Evolutionary conservation across 306 rosid species (phyloP).

Genomic region (Vigna nakashimae): DNA sequence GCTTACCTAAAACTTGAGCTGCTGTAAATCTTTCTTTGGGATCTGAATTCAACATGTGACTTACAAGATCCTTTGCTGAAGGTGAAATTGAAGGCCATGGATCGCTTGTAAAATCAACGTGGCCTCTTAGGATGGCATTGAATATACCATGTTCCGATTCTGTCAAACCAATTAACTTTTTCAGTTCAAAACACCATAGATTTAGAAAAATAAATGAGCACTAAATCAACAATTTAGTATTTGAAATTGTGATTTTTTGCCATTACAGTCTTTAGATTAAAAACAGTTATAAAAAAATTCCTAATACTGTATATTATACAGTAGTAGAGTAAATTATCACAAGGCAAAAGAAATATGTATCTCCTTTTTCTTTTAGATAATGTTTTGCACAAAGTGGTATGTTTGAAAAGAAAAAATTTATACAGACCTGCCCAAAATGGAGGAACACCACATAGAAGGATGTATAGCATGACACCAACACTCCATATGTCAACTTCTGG

Average conservation of each 20-base stretch:
- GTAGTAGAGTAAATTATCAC: too few relatives aligned
- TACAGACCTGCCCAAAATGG: constrained; percentile 93
- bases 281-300: too few relatives aligned
- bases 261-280: too few relatives aligned
- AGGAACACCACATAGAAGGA: constrained; percentile 83
- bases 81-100: constrained; percentile 92
- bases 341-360: too few relatives aligned
- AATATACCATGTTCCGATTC: constrained; percentile 55
- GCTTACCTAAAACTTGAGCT: constrained; percentile 70
- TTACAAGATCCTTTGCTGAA: constrained; percentile 83
- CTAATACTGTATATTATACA: too few relatives aligned
- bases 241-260: too few relatives aligned
- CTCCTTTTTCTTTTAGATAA: background rate
- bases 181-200: constrained; percentile 1
- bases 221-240: too few relatives aligned
- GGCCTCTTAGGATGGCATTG: constrained; percentile 66
- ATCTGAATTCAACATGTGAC: constrained; percentile 78
- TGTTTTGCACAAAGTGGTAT: background rate
- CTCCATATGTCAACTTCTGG: constrained; percentile 93
- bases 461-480: constrained; percentile 86
- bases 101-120: constrained; percentile 74
- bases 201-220: background rate
- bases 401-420: constrained; percentile 7
- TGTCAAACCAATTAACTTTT: constrained; percentile 3
- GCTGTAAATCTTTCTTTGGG: constrained; percentile 76